Percentiles rank a stretch among this genome's conserved stretches.
Evolutionary conservation across 495 filamentous ascomycete genomes (phyloP).

Genomic region (Aspergillus diversus): DNA sequence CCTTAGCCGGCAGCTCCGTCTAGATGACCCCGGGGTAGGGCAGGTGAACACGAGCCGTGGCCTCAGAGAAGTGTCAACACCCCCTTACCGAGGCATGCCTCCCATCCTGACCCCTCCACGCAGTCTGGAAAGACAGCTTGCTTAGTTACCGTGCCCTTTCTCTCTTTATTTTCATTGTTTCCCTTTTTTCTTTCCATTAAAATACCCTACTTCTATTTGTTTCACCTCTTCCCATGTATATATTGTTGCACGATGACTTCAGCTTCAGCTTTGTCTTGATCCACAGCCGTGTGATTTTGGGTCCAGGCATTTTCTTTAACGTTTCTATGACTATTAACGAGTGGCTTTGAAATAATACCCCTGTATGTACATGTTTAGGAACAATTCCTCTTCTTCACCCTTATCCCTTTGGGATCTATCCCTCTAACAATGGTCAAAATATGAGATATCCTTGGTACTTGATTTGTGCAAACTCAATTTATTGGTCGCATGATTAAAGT

Average conservation of each 20-base stretch:
- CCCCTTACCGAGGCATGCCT: conserved; percentile 33
- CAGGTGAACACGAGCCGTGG: conserved; percentile 30
- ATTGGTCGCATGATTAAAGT: no score
- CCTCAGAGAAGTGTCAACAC: conserved; percentile 24
- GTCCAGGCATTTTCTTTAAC: not conserved
- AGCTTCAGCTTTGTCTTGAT: not conserved
- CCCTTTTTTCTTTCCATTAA: conserved; percentile 2
- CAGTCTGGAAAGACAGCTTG: conserved; percentile 47
- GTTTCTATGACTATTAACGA: conserved; percentile 7
- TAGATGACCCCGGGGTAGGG: conserved; percentile 27
- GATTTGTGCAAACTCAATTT: no score
- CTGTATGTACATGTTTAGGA: not conserved
- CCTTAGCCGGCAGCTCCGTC: conserved; percentile 29
- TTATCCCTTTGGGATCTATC: not conserved
- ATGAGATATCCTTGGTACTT: not conserved
- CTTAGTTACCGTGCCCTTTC: conserved; percentile 24
- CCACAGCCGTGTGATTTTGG: not conserved
- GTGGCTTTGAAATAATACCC: conserved; percentile 6
- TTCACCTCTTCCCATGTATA: conserved; percentile 5
- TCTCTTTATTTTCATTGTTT: not conserved
- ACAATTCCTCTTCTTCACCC: not conserved
- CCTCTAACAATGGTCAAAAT: not conserved
- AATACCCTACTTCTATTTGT: conserved; percentile 7
- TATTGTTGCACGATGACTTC: conserved; percentile 2
- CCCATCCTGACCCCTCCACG: conserved; percentile 41